Conservation (phyloP, 805 yeast species). For the Starmerella floricola region DNA sequence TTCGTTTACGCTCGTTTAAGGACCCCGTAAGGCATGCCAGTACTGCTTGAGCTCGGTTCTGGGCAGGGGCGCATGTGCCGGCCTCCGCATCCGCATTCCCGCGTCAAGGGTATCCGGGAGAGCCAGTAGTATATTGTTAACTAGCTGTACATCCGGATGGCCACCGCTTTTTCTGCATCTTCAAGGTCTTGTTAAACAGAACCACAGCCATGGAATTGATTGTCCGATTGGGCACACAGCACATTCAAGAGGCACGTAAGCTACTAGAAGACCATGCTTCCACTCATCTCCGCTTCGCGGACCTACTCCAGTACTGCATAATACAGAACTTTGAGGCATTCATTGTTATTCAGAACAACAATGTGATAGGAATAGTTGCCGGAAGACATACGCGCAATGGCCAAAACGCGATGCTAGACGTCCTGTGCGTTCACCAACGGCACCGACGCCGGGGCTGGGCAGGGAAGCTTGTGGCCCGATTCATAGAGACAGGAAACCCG, state of each 20-base stretch:
- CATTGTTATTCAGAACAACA: not conserved
- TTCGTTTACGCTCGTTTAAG: too few species aligned
- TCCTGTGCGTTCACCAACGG: constrained; percentile 11
- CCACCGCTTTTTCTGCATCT: not conserved
- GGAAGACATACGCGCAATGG: constrained; percentile 3
- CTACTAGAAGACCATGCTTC: constrained; percentile 5
- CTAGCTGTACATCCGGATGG: too few species aligned
- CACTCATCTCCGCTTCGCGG: constrained; percentile 2
- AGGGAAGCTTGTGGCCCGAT: constrained; percentile 2
- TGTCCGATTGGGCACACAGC: constrained; percentile 1
- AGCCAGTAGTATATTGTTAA: too few species aligned
- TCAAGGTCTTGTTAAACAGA: not conserved
- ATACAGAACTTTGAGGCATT: constrained; percentile 7
- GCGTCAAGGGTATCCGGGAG: too few species aligned
- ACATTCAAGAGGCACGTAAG: not conserved
- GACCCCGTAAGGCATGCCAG: too few species aligned
- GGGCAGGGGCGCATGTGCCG: too few species aligned
- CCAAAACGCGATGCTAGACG: constrained; percentile 5
- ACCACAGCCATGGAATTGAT: not conserved
- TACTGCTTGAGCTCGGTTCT: too few species aligned
- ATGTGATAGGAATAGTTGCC: constrained; percentile 9
- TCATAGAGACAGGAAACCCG: constrained; percentile 1
- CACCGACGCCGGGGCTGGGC: constrained; percentile 12
- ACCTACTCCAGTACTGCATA: constrained; percentile 11
- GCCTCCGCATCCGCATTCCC: too few species aligned